phyloP scores from a whole-genome alignment of 2,329 filamentous ascomycete species.

The Cladosporium sp. region DNA sequence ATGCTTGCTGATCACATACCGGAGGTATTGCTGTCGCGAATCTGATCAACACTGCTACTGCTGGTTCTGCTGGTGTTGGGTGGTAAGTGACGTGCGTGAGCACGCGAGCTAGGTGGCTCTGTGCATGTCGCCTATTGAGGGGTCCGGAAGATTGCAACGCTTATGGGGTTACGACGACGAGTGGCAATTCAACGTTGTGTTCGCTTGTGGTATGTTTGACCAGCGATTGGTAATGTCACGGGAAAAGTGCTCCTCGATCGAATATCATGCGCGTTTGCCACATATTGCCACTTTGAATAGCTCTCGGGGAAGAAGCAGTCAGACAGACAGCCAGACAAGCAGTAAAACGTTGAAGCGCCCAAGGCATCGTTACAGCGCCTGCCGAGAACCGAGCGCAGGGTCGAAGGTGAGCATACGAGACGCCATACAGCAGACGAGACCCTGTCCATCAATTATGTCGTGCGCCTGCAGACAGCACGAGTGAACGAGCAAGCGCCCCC shows the following conservation, averaged over 20 bases:
- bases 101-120: conserved; percentile 8
- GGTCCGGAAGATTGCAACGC: not conserved
- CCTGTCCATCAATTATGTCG: conserved; percentile 16
- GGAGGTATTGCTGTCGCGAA: not conserved
- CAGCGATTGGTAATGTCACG: not conserved
- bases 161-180: not conserved
- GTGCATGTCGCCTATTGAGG: not conserved
- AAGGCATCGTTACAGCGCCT: not conserved
- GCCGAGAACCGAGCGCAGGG: conserved; percentile 17
- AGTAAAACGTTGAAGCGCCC: conserved; percentile 8
- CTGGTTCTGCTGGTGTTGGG: not conserved
- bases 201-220: not conserved
- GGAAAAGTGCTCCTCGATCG: not conserved
- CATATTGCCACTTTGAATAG: conserved; percentile 10
- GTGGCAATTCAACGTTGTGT: not conserved
- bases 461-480: conserved; percentile 12
- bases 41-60: conserved; percentile 6
- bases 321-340: not conserved
- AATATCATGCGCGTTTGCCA: not conserved
- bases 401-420: conserved; percentile 9
- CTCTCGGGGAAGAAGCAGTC: conserved; percentile 6
- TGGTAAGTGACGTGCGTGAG: not conserved
- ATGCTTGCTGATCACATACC: conserved; percentile 4
- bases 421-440: conserved; percentile 17
- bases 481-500: conserved; percentile 12